phyloP scores from a whole-genome alignment of 192 early-diverging fungal species.

The Podila epigama region DNA sequence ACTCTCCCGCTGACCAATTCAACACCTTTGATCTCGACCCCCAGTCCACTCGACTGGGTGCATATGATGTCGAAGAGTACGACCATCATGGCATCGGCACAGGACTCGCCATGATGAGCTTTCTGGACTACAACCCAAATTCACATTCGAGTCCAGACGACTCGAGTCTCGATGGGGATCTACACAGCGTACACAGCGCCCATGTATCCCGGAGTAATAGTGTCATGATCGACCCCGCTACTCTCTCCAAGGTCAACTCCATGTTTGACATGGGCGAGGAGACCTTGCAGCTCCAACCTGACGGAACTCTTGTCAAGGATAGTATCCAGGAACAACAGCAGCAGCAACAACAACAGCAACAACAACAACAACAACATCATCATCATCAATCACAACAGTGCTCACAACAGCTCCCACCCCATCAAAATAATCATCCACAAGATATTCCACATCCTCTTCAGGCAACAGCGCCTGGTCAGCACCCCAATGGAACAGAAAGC shows the following conservation, averaged over 20 bases:
- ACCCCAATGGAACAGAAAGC: conserved; percentile 42
- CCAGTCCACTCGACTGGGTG: conserved; percentile 7
- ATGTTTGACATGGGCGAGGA: conserved; percentile 30
- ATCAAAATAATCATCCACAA: background rate
- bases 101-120: conserved; percentile 42
- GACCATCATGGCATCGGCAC: conserved; percentile 44
- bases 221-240: conserved; percentile 31
- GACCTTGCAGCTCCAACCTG: conserved; percentile 12
- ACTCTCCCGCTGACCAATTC: conserved; percentile 46
- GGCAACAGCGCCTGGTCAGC: conserved; percentile 22
- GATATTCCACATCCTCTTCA: conserved; percentile 3
- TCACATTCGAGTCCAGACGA: conserved; percentile 38
- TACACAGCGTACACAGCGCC: conserved; percentile 19
- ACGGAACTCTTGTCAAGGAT: conserved; percentile 14
- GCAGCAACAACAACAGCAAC: background rate
- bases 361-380: background rate
- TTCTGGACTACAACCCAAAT: conserved; percentile 21
- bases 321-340: background rate
- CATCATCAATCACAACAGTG: too few species aligned
- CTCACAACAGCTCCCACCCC: background rate
- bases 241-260: conserved; percentile 17
- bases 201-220: conserved; percentile 45
- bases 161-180: conserved; percentile 21
- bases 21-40: conserved; percentile 27
- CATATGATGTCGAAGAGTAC: conserved; percentile 30